A percentile compares a stretch with the other conserved stretches of the same genome.
Evolutionary conservation across 345 rosid species (phyloP).

Genomic region (Hypericum perforatum): DNA sequence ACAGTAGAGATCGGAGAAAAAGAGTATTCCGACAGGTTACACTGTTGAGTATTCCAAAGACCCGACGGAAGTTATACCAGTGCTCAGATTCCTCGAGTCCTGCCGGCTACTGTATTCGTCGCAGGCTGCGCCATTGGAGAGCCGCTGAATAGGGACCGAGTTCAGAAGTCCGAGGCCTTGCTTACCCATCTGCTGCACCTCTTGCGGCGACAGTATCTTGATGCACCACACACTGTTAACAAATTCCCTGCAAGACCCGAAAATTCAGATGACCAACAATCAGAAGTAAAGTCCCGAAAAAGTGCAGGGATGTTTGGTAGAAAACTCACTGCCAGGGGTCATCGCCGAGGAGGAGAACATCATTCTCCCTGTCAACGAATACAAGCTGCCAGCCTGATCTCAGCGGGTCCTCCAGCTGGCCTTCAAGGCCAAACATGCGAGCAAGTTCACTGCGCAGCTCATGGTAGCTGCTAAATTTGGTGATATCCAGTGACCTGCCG

Average conservation of each 20-base stretch:
- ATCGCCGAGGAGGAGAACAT: slow-evolving; percentile 96
- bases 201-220: slow-evolving; percentile 86
- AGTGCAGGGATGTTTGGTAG: neutral
- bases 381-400: slow-evolving; percentile 99
- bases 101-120: slow-evolving; percentile 66
- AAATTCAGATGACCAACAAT: neutral
- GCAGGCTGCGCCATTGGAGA: slow-evolving; percentile 54
- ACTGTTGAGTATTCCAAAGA: slow-evolving; percentile 48
- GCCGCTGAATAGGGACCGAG: slow-evolving; percentile 67
- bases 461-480: slow-evolving; percentile 90
- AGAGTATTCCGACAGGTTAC: slow-evolving; percentile 18
- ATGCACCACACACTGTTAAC: slow-evolving; percentile 94
- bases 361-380: slow-evolving; percentile 99
- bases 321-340: slow-evolving; percentile 97
- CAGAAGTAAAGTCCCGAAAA: neutral
- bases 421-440: slow-evolving; percentile 97
- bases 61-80: slow-evolving; percentile 76
- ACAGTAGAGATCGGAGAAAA: slow-evolving; percentile 11
- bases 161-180: slow-evolving; percentile 65
- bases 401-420: slow-evolving; percentile 97
- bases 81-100: slow-evolving; percentile 66
- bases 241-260: slow-evolving; percentile 58
- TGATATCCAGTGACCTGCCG: slow-evolving; percentile 82
- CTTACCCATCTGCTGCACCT: slow-evolving; percentile 94
- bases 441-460: slow-evolving; percentile 92